These are phyloP conservation scores for Entomortierella parvispora DNA, from an alignment of 192 early-diverging fungal genomes.

Conservation along the genomic window DNA sequence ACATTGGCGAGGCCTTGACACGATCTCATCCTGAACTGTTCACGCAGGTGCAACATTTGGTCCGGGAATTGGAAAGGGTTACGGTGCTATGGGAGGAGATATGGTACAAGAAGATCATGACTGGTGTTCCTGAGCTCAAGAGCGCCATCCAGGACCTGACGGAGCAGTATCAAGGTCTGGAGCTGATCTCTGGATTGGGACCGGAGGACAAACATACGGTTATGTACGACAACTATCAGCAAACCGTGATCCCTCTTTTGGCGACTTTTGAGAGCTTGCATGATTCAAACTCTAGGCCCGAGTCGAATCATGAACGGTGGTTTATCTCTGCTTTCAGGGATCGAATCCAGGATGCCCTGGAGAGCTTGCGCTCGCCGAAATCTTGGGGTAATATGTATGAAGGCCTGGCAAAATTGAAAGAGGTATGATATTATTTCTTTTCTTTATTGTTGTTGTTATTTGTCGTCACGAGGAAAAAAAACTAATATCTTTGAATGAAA, in stretches of 20 bases:
- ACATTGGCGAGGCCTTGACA: slow-evolving; percentile 53
- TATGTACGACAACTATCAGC: slow-evolving; percentile 62
- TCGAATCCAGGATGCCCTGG: slow-evolving; percentile 65
- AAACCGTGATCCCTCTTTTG: slow-evolving; percentile 68
- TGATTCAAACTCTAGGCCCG: slow-evolving; percentile 40
- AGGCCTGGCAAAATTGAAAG: slow-evolving; percentile 67
- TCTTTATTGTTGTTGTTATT: not conserved
- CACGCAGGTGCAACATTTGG: slow-evolving; percentile 61
- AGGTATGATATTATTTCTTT: slow-evolving; percentile 51
- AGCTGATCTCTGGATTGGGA: slow-evolving; percentile 49
- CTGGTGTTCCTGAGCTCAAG: slow-evolving; percentile 62
- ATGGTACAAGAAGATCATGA: slow-evolving; percentile 76
- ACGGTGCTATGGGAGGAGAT: slow-evolving; percentile 87
- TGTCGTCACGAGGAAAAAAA: not conserved
- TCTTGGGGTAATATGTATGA: slow-evolving; percentile 57
- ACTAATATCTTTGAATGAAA: not conserved
- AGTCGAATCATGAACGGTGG: slow-evolving; percentile 72
- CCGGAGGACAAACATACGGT: slow-evolving; percentile 54
- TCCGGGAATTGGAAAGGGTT: slow-evolving; percentile 71
- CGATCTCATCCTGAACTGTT: slow-evolving; percentile 56
- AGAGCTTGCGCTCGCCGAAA: slow-evolving; percentile 53
- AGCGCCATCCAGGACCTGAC: slow-evolving; percentile 65
- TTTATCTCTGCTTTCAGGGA: slow-evolving; percentile 66
- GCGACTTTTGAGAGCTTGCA: slow-evolving; percentile 63
- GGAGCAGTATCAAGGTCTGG: slow-evolving; percentile 64